Evolutionary conservation across 1,139 yeast species (phyloP), one percentile per base, ranked within the genome.

Genomic region (Starmera stellimalicola): DNA sequence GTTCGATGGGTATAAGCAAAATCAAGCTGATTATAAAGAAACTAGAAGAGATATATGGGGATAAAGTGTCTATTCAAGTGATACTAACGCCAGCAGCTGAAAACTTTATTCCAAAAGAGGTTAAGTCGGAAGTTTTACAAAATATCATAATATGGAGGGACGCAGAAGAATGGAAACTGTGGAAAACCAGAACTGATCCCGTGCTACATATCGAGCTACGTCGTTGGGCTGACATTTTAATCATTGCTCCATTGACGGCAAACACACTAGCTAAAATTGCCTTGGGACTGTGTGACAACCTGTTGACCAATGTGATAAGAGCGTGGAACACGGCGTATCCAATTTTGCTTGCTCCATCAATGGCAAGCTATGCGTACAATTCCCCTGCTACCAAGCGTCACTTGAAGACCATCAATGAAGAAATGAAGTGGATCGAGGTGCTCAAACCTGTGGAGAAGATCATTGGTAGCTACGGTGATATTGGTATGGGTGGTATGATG

Each of bases 251-350:
- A 3, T 62, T 87, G 42, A 80, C 94, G 11, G 95, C 96, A 6
- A 87, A 88, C 55, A 81, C 96, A 0, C 63, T 88, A 35, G 80
- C 95, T n/a, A 88, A 88, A 52, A 75, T 87, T 32, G 81, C 95
- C 0, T 63, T 85, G 41, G 96, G 97, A 3, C 67, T 88, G 36
- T 87, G 95, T 57, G 94, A 88, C 55, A 87, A 87, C 55, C 62
- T 88, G 42, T 63, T 88, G 38, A 87, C 96, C 3, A 83, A 82
- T 50, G 94, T 87, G 11, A 70, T 87, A 15, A 67, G 96, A 42
- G 95, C 95, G 3, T 88, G 97, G 96, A 83, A 87, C 51, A 74
- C 91, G 0, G 78, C 82, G 34, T 83, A 78, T 46, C 96, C 97
- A 0, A 76, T 88, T 7, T 61, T 87, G 26, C 67, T 85, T 35